A percentile compares a stretch with the other conserved stretches of the same genome.
These are phyloP conservation scores for Ammopiptanthus mongolicus DNA, from an alignment of 306 rosid species.

Conservation along the genomic window DNA sequence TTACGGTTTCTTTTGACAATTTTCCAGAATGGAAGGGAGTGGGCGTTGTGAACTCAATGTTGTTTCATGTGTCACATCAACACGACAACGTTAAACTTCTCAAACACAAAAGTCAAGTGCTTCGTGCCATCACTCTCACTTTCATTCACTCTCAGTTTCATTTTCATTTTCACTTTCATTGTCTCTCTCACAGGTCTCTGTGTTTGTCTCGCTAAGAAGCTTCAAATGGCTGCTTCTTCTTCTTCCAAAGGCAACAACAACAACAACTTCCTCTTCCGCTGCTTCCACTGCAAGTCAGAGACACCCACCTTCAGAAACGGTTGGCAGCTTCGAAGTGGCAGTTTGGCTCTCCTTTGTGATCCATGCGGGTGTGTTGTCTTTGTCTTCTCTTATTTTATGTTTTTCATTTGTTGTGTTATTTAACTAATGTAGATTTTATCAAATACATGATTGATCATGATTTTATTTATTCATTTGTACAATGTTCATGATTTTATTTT, in stretches of 20 bases:
- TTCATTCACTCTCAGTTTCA: background rate
- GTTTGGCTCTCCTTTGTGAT: conserved; percentile 15
- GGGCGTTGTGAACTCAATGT: too few relatives aligned
- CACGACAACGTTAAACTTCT: background rate
- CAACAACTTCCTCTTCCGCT: background rate
- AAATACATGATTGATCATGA: background rate
- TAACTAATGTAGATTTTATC: background rate
- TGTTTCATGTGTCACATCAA: background rate
- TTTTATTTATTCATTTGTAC: background rate
- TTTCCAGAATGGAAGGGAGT: too few relatives aligned
- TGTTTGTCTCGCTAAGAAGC: background rate
- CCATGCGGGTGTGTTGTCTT: conserved; percentile 24
- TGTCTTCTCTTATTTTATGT: background rate
- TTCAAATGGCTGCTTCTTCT: conserved; percentile 9
- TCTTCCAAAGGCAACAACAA: background rate
- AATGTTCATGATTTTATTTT: background rate
- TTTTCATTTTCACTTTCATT: background rate
- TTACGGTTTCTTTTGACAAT: too few relatives aligned
- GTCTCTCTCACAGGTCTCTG: background rate
- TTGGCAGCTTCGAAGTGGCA: conserved; percentile 18
- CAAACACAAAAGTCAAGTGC: background rate
- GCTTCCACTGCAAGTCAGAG: conserved; percentile 19
- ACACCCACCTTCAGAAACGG: background rate
- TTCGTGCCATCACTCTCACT: background rate
- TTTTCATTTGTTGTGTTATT: background rate